Evolutionary conservation across 2,329 filamentous ascomycete species (phyloP).

Genomic region (Trichothecium roseum): DNA sequence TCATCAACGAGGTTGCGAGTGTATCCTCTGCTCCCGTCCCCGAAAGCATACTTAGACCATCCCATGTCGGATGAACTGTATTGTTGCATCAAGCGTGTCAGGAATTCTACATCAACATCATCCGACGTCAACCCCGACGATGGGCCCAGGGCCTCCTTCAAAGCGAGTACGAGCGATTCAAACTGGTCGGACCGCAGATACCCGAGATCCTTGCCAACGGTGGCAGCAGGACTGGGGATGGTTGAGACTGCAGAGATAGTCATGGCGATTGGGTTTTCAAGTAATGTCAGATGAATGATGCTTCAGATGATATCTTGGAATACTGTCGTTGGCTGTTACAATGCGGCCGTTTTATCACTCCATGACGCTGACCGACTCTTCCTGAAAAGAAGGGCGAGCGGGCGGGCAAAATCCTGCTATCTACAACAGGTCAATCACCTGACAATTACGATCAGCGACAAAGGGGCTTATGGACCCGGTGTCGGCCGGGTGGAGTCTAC

Average conservation of each 20-base stretch:
- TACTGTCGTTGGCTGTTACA: too few species aligned
- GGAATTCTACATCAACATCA: slow-evolving; percentile 64
- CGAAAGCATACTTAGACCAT: slow-evolving; percentile 67
- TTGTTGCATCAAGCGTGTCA: slow-evolving; percentile 61
- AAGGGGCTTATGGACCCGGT: too few species aligned
- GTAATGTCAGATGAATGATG: not conserved
- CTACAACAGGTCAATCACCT: too few species aligned
- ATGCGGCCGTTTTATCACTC: too few species aligned
- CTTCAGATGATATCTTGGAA: too few species aligned
- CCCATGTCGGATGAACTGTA: slow-evolving; percentile 61
- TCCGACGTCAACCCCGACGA: slow-evolving; percentile 73
- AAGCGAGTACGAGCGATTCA: slow-evolving; percentile 58
- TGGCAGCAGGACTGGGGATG: slow-evolving; percentile 12
- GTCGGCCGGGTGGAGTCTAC: too few species aligned
- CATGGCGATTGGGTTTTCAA: slow-evolving; percentile 15
- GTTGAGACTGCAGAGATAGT: slow-evolving; percentile 18
- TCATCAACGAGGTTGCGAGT: slow-evolving; percentile 85
- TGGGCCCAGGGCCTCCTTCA: slow-evolving; percentile 66
- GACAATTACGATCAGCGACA: too few species aligned
- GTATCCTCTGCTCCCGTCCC: slow-evolving; percentile 61
- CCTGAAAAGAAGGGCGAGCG: too few species aligned
- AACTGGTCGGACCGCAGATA: slow-evolving; percentile 38
- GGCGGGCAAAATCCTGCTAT: too few species aligned
- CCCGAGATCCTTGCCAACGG: slow-evolving; percentile 6
- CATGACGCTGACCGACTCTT: too few species aligned